A percentile compares a stretch with the other conserved stretches of the same genome.
Conservation (phyloP, 1,284 basidiomycete species). For the Rhodotorula sp. region DNA sequence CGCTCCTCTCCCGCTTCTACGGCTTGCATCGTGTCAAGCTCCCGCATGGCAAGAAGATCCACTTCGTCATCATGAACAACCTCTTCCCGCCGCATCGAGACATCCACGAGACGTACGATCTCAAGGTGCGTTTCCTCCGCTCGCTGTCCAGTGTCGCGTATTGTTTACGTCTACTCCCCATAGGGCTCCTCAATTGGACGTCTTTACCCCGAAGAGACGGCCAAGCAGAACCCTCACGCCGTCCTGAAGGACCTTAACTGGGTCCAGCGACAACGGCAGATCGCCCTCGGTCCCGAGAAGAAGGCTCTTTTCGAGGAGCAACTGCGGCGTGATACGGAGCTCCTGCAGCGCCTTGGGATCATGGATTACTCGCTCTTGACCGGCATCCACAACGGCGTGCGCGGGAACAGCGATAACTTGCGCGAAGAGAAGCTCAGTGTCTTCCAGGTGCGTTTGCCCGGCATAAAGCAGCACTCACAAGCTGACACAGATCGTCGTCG, state of each 20-base stretch:
- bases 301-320: conserved; percentile 85
- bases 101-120: conserved; percentile 95
- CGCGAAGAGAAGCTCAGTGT: conserved; percentile 85
- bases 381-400: conserved; percentile 85
- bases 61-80: conserved; percentile 99
- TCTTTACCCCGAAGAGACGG: conserved; percentile 82
- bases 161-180: not conserved
- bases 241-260: conserved; percentile 96
- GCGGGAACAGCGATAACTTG: conserved; percentile 88
- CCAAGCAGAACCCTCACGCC: conserved; percentile 72
- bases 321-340: conserved; percentile 77
- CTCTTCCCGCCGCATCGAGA: conserved; percentile 96
- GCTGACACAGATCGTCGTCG: conserved; percentile 1
- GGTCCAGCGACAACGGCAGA: conserved; percentile 72
- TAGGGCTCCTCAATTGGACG: conserved; percentile 82
- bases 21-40: conserved; percentile 96
- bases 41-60: conserved; percentile 88
- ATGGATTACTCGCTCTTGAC: conserved; percentile 97
- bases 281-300: conserved; percentile 94
- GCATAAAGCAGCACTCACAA: not conserved
- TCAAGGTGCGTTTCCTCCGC: conserved; percentile 58
- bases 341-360: conserved; percentile 76
- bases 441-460: conserved; percentile 65
- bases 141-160: not conserved
- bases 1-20: conserved; percentile 89